Conservation (phyloP, 352 stramenopile species). For the Pythium insidiosum region DNA sequence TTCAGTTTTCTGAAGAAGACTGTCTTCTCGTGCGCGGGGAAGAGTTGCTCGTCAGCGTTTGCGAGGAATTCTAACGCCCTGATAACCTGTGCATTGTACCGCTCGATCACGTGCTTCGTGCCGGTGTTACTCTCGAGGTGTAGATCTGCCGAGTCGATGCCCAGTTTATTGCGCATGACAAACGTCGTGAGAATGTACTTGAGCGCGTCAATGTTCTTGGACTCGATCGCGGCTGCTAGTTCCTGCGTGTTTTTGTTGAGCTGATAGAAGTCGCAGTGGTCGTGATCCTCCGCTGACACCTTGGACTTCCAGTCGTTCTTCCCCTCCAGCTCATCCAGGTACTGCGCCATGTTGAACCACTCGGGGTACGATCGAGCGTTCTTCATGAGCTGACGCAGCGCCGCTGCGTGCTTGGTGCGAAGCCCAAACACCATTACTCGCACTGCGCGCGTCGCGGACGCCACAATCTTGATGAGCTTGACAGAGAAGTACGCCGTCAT, state of each 20-base stretch:
- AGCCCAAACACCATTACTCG: constrained; percentile 27
- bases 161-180: constrained; percentile 56
- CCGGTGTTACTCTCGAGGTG: constrained; percentile 49
- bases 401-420: constrained; percentile 39
- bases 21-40: constrained; percentile 33
- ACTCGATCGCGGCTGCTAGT: constrained; percentile 20
- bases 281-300: constrained; percentile 29
- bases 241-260: constrained; percentile 31
- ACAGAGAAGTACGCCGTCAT: constrained; percentile 39
- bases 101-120: constrained; percentile 50
- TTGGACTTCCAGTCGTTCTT: constrained; percentile 54
- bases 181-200: constrained; percentile 55
- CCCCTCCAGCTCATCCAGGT: constrained; percentile 49
- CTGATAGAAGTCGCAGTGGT: constrained; percentile 57
- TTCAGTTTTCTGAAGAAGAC: constrained; percentile 51
- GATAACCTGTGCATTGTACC: constrained; percentile 38
- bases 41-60: constrained; percentile 15
- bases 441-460: too few relatives aligned
- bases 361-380: constrained; percentile 37
- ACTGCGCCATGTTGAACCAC: constrained; percentile 54
- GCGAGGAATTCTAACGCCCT: constrained; percentile 35
- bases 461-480: constrained; percentile 43
- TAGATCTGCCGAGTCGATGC: constrained; percentile 42
- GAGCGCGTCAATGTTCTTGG: constrained; percentile 34
- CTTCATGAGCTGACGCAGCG: constrained; percentile 54